phyloP scores from a whole-genome alignment of 108 stramenopile genomes.

The Asterionellopsis glacialis region DNA sequence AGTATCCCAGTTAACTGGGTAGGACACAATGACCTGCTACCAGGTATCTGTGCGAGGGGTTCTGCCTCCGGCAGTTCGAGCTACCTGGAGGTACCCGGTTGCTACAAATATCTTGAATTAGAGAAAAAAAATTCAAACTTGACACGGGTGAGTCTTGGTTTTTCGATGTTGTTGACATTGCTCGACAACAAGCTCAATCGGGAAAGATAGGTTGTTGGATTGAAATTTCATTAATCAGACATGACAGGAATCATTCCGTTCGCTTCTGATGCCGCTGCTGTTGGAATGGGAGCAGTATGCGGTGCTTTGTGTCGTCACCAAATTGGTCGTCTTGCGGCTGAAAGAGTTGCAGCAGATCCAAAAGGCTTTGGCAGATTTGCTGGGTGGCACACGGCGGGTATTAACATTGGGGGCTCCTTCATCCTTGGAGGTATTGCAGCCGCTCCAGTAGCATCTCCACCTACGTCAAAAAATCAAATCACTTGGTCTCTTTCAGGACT shows the following conservation, averaged over 20 bases:
- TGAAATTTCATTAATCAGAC: too few relatives aligned
- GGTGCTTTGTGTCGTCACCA: conserved; percentile 67
- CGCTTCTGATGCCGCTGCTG: conserved; percentile 39
- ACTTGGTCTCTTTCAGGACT: conserved; percentile 18
- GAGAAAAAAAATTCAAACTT: too few relatives aligned
- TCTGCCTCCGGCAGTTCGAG: too few relatives aligned
- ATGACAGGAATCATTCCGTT: not conserved
- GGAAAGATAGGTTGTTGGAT: too few relatives aligned
- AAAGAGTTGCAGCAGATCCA: conserved; percentile 57
- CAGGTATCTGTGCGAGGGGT: too few relatives aligned
- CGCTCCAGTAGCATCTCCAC: conserved; percentile 16
- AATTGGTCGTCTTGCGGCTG: conserved; percentile 47
- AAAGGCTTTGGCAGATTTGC: conserved; percentile 19
- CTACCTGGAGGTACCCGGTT: too few relatives aligned
- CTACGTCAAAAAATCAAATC: conserved; percentile 1
- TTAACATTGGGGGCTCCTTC: conserved; percentile 70
- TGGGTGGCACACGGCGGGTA: conserved; percentile 68
- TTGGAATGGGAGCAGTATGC: conserved; percentile 61
- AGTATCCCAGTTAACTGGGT: too few relatives aligned
- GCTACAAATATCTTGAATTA: too few relatives aligned
- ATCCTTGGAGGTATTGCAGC: conserved; percentile 55
- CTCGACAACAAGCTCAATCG: too few relatives aligned
- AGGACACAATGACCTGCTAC: too few relatives aligned
- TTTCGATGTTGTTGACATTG: too few relatives aligned
- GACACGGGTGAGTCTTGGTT: too few relatives aligned